Evolutionary conservation across 768 basidiomycete genomes (phyloP), one percentile per base, ranked within the genome.

Genomic region (Boletus subcaerulescens): DNA sequence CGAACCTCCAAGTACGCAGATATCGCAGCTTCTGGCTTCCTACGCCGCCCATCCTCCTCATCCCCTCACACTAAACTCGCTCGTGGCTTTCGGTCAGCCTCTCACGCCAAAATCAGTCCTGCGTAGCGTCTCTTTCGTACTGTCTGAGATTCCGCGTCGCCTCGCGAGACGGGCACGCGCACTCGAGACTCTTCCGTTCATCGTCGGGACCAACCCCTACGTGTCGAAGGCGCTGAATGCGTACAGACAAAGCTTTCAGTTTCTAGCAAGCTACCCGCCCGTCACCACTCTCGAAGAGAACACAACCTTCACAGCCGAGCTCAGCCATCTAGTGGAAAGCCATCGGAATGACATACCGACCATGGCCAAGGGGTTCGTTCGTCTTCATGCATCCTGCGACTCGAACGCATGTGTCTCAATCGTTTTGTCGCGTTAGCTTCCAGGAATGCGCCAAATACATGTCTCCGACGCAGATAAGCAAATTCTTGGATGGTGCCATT

Each of bases 331-430:
- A 18, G 91, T 95, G 4, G 81, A 82, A 55, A 77, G 79, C 50
- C 93, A 95, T 66, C 80, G 87, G 2, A 87, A 94, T 70, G 93
- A 95, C 67, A 91, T 95, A 47, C 92, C 92, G 1, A 88, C 87
- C 14, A 82, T 95, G 81, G 92, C 93, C 4, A 93, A 92, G 73
- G 93, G 93, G 91, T 86, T 58, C 48, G 68, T 68, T 59, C 48
- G 68, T 68, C 57, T 35, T 57, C 52, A n/a, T 48, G 26, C 24
- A 55, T 31, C 41, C 55, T 20, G n/a, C 29, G 40, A 39, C 44
- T 11, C 31, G n/a, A 14, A 2, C n/a, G 12, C n/a, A 36, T 17
- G 38, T 29, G 13, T 44, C 35, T 31, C 45, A 11, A 60, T 39
- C n/a, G 4, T 48, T 3, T 9, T 48, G 33, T 48, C 45, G 22